Evolutionary conservation across 2,329 filamentous ascomycete genomes (phyloP).

Genomic region (Hymenoscyphus salicellus): DNA sequence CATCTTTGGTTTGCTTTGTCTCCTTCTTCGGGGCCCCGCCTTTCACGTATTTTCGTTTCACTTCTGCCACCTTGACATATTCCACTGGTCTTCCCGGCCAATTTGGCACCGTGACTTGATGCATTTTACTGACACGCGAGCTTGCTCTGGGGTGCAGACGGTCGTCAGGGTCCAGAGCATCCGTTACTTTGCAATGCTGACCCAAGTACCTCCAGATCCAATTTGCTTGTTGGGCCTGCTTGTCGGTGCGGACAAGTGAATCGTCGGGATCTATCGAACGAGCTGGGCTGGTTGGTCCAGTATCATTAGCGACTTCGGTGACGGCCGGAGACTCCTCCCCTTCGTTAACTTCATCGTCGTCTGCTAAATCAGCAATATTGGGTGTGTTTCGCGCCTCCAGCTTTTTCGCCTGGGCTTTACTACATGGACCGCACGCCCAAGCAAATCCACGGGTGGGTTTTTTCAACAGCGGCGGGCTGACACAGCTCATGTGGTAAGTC

Average conservation of each 20-base stretch:
- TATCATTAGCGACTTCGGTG: constrained; percentile 50
- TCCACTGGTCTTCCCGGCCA: constrained; percentile 89
- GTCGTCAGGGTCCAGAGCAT: constrained; percentile 94
- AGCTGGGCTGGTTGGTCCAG: constrained; percentile 62
- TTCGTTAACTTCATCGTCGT: constrained; percentile 63
- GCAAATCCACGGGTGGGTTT: constrained; percentile 97
- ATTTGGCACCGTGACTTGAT: constrained; percentile 79
- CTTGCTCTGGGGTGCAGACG: constrained; percentile 94
- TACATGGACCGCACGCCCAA: constrained; percentile 96
- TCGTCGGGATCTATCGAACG: constrained; percentile 55
- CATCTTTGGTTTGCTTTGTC: constrained; percentile 74
- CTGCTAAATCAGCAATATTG: constrained; percentile 62
- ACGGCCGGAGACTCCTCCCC: constrained; percentile 65
- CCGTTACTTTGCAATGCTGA: constrained; percentile 91
- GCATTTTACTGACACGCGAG: constrained; percentile 83
- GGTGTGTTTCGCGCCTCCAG: constrained; percentile 87
- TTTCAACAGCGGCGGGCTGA: constrained; percentile 84
- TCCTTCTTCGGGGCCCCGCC: constrained; percentile 67
- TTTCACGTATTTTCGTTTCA: constrained; percentile 72
- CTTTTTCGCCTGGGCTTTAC: constrained; percentile 89
- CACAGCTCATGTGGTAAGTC: constrained; percentile 98
- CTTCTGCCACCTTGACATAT: constrained; percentile 82
- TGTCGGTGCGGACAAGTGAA: constrained; percentile 59
- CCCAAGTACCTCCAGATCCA: constrained; percentile 93
- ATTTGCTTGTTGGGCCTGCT: constrained; percentile 86